Base-by-base conservation (phyloP, 495 filamentous ascomycete genomes). In the Penicillium ochrochloron region DNA sequence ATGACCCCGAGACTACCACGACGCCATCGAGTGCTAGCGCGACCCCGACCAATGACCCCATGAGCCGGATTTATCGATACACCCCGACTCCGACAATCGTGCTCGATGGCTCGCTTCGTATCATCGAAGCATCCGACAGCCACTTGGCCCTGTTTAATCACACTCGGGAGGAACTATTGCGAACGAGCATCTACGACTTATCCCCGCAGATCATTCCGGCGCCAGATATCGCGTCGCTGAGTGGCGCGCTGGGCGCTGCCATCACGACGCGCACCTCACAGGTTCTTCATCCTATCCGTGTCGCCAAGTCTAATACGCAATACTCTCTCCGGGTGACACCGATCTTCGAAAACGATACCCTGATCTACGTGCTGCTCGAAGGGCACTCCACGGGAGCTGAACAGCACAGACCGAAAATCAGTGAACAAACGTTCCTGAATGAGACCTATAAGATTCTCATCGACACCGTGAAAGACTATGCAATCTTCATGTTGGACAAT, bases 401-500 rank as follows among this genome's bases (percentile, higher is more conserved):
- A 2, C 44, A 60, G 7, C 23, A 60, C 2, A 46, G 9, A 31
- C 55, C 29, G 2, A 57, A 5, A 6, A 50, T 73, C 44, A 75
- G 72, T 60, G 76, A 82, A 52, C 80, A 84, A 11, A 60, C 77
- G 0, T 80, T 80, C 62, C 68, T 82, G 37, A 84, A 87, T 61
- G 86, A 89, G 68, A 86, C 84, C 0, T 86, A 87, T 66, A 83
- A 81, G n/a, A 81, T 87, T 44, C 74, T 90, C 9, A 77, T 90
- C n/a, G 81, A 89, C 61, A 84, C 83, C 0, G 85, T 89, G 61
- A 86, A 86, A 67, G 87, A 89, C 62, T 90, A 89, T 64, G 87
- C 86, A 51, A 90, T 90, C 61, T 90, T 89, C 67, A 85, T 90
- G 71, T 77, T 90, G 37, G 86, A 90, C 59, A 82, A 84, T 0